Percentiles rank a stretch among this genome's conserved stretches.
Conservation (phyloP, 768 basidiomycete genomes). For the Leccinum disarticulatum region DNA sequence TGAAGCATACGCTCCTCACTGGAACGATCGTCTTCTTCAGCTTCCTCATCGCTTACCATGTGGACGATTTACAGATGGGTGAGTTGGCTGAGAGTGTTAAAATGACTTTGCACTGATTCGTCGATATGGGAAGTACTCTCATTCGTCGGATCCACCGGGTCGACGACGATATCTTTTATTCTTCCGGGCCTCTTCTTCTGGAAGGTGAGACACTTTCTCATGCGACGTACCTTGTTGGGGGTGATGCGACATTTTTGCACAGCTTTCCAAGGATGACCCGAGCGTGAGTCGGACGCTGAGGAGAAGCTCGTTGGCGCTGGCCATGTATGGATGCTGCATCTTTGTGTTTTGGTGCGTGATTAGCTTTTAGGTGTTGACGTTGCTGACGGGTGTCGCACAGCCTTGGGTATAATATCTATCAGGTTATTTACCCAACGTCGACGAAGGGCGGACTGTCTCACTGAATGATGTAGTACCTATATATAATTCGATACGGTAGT, state of each 20-base stretch:
- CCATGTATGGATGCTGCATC: slow-evolving; percentile 73
- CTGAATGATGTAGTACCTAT: slow-evolving; percentile 3
- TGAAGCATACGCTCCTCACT: slow-evolving; percentile 73
- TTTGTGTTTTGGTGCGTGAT: slow-evolving; percentile 86
- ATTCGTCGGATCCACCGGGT: slow-evolving; percentile 96
- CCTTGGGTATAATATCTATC: slow-evolving; percentile 77
- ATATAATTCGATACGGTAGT: slow-evolving; percentile 3
- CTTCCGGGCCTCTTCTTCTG: slow-evolving; percentile 92
- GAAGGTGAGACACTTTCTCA: slow-evolving; percentile 55
- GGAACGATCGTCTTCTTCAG: slow-evolving; percentile 59
- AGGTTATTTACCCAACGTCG: slow-evolving; percentile 43
- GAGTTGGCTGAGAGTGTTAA: slow-evolving; percentile 26
- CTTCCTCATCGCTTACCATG: slow-evolving; percentile 74
- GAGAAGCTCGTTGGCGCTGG: slow-evolving; percentile 62
- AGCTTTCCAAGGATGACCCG: slow-evolving; percentile 72
- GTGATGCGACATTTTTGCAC: slow-evolving; percentile 12
- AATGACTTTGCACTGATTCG: slow-evolving; percentile 12
- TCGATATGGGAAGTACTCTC: slow-evolving; percentile 66
- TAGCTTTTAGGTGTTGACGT: not conserved
- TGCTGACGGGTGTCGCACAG: slow-evolving; percentile 38
- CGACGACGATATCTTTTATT: slow-evolving; percentile 96
- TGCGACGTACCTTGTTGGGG: slow-evolving; percentile 3
- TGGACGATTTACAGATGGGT: slow-evolving; percentile 79
- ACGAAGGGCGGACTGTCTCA: not conserved
- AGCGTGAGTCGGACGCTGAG: slow-evolving; percentile 52